phyloP scores from a whole-genome alignment of 176 grass and related monocot species.

The Cocos nucifera region DNA sequence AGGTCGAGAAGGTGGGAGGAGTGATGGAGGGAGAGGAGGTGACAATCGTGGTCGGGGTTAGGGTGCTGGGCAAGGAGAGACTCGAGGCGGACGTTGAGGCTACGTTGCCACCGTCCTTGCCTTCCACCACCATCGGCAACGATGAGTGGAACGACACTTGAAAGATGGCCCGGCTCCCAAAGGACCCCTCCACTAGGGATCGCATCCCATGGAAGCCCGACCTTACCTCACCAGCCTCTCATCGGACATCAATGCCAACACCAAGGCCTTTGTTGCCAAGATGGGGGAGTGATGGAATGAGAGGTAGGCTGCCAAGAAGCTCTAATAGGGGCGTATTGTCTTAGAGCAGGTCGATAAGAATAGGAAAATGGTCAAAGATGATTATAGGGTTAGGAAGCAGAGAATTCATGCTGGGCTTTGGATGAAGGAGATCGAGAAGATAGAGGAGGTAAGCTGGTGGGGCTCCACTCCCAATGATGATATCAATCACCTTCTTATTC shows the following conservation, averaged over 20 bases:
- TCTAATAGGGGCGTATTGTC: not conserved
- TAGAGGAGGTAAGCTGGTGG: slow-evolving; percentile 70
- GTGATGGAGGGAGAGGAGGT: too few species aligned
- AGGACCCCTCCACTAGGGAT: slow-evolving; percentile 29
- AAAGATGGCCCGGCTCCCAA: slow-evolving; percentile 85
- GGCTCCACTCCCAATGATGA: slow-evolving; percentile 44
- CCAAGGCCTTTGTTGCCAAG: slow-evolving; percentile 78
- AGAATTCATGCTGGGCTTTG: slow-evolving; percentile 73
- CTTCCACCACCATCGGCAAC: slow-evolving; percentile 24
- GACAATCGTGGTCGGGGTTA: too few species aligned
- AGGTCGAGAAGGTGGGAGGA: too few species aligned
- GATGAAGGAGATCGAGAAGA: slow-evolving; percentile 91
- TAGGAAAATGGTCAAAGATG: slow-evolving; percentile 42
- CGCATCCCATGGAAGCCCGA: slow-evolving; percentile 14
- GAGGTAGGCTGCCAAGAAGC: slow-evolving; percentile 28
- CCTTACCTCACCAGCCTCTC: slow-evolving; percentile 8
- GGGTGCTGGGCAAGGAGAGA: too few species aligned
- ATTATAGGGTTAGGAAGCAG: slow-evolving; percentile 86
- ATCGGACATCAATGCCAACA: slow-evolving; percentile 60
- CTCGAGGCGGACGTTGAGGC: too few species aligned
- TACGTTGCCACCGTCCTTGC: not conserved
- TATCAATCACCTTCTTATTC: slow-evolving; percentile 80
- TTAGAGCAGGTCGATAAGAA: slow-evolving; percentile 13
- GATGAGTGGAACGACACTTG: slow-evolving; percentile 96
- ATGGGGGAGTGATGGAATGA: slow-evolving; percentile 85